Evolutionary conservation across 345 rosid genomes (phyloP).

Genomic region (Passiflora organensis): DNA sequence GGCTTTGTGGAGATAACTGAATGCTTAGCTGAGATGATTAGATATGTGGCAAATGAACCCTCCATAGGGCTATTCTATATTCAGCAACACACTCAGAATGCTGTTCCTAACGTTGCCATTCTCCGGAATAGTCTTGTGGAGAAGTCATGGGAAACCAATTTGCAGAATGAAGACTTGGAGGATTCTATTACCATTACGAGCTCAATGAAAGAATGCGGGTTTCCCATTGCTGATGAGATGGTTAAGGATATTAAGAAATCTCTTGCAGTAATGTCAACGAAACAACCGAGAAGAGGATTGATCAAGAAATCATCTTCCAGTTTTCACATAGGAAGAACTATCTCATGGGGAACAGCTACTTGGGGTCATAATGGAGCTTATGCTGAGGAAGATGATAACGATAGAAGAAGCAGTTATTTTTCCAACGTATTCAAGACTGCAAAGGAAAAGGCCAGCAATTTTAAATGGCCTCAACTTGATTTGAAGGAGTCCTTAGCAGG

Average conservation of each 20-base stretch:
- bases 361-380: conserved; percentile 37
- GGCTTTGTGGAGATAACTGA: conserved; percentile 92
- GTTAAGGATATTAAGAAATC: conserved; percentile 64
- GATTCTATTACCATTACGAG: conserved; percentile 66
- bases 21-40: conserved; percentile 83
- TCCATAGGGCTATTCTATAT: conserved; percentile 87
- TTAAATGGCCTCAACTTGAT: conserved; percentile 71
- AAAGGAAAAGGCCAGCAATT: conserved; percentile 60
- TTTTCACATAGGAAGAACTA: conserved; percentile 39
- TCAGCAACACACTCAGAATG: conserved; percentile 74
- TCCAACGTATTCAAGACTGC: conserved; percentile 62
- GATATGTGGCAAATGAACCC: conserved; percentile 86
- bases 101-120: conserved; percentile 59
- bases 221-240: conserved; percentile 76
- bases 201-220: conserved; percentile 83
- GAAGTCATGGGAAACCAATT: conserved; percentile 51
- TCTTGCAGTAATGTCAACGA: conserved; percentile 53
- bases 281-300: conserved; percentile 63
- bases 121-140: conserved; percentile 48
- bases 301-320: conserved; percentile 32
- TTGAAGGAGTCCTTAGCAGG: conserved; percentile 32
- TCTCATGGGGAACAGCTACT: conserved; percentile 43
- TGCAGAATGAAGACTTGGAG: conserved; percentile 75
- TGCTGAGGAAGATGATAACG: conserved; percentile 36
- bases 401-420: conserved; percentile 38